phyloP scores from a whole-genome alignment of 129 eudicot genomes.

The Chrysanthemum makinoi region DNA sequence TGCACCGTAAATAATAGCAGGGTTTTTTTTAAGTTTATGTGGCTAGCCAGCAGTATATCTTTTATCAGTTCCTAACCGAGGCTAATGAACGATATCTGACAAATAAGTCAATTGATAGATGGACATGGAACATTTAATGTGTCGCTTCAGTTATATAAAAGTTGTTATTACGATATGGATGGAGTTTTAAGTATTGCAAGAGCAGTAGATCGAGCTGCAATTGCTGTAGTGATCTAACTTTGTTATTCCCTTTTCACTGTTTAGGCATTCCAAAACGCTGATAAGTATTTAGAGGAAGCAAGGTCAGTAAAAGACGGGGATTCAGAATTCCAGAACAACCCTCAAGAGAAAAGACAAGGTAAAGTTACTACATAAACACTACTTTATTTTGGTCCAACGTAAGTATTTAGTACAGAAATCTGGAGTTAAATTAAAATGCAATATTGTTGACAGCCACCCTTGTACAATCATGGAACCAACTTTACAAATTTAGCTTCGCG shows the following conservation, averaged over 20 bases:
- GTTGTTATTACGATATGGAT: background rate
- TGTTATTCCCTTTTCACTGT: constrained; percentile 8
- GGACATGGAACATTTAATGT: constrained; percentile 1
- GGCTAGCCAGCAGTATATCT: no score
- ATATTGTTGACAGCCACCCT: constrained; percentile 53
- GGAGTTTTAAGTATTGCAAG: background rate
- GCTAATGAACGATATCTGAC: constrained; percentile 2
- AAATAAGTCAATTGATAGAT: background rate
- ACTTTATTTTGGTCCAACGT: constrained; percentile 5
- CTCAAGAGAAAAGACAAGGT: constrained; percentile 69
- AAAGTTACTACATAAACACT: constrained; percentile 16
- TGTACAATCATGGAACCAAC: constrained; percentile 41
- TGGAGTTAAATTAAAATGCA: constrained; percentile 9
- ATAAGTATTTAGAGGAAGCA: constrained; percentile 58
- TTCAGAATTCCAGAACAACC: constrained; percentile 41
- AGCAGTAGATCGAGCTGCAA: no score
- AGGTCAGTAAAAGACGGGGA: constrained; percentile 42
- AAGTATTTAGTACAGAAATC: constrained; percentile 3
- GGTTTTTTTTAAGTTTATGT: no score
- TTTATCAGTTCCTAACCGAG: background rate
- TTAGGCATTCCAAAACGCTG: constrained; percentile 46
- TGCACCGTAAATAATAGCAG: no score
- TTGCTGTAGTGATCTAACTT: constrained; percentile 2
- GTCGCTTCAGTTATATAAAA: constrained; percentile 3
- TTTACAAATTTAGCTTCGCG: constrained; percentile 43